Evolutionary conservation across 768 basidiomycete genomes (phyloP).

Genomic region (Lactarius deliciosus): DNA sequence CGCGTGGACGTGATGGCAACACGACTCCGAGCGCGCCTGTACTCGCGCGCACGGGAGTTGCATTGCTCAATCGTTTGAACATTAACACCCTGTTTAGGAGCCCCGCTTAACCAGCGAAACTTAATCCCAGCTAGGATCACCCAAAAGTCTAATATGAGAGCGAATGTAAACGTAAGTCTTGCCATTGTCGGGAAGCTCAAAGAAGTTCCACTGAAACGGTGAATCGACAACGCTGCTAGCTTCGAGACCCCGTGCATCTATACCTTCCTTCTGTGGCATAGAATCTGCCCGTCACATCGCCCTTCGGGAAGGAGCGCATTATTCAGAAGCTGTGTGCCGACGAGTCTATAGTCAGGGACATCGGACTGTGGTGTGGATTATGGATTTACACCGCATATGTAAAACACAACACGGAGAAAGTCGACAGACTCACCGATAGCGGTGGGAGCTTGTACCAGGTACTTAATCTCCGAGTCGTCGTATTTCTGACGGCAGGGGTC

Average conservation of each 20-base stretch:
- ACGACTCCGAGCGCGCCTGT: background rate
- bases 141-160: background rate
- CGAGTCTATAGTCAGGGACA: slow-evolving; percentile 47
- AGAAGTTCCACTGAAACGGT: slow-evolving; percentile 16
- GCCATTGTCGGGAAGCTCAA: slow-evolving; percentile 21
- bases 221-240: slow-evolving; percentile 20
- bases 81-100: background rate
- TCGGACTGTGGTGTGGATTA: slow-evolving; percentile 49
- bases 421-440: slow-evolving; percentile 39
- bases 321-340: slow-evolving; percentile 41
- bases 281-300: slow-evolving; percentile 36
- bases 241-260: slow-evolving; percentile 15
- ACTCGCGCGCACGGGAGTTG: background rate
- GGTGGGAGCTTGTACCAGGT: slow-evolving; percentile 42
- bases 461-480: slow-evolving; percentile 55
- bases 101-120: background rate
- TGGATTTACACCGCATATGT: slow-evolving; percentile 34
- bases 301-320: slow-evolving; percentile 38
- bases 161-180: background rate
- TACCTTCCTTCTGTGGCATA: slow-evolving; percentile 27
- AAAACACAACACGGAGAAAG: background rate
- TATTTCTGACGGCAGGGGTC: slow-evolving; percentile 58
- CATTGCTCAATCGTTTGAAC: background rate
- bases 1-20: background rate
- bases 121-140: background rate